These are phyloP conservation scores for Ambrosia trifida DNA, from an alignment of 129 eudicot species.

Conservation along the genomic window DNA sequence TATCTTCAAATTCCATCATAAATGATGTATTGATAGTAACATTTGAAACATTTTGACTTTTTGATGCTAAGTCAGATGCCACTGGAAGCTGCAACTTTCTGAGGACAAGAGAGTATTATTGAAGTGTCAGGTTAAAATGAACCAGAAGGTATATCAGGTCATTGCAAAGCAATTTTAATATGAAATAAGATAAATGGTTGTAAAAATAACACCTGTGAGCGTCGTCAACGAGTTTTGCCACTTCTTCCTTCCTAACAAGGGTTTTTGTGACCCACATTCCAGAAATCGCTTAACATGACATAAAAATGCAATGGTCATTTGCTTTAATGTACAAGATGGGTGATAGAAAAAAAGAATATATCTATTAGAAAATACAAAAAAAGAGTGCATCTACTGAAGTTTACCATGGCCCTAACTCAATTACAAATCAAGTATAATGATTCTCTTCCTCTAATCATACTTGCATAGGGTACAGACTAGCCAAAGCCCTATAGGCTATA, in stretches of 20 bases:
- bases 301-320: slow-evolving; percentile 20
- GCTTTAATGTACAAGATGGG: neutral
- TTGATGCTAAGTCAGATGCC: slow-evolving; percentile 77
- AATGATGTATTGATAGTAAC: slow-evolving; percentile 38
- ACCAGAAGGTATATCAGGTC: slow-evolving; percentile 1
- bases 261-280: slow-evolving; percentile 84
- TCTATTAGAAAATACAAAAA: neutral
- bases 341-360: neutral
- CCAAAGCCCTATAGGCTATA: neutral
- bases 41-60: slow-evolving; percentile 61
- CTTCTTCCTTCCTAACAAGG: slow-evolving; percentile 71
- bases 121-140: slow-evolving; percentile 14
- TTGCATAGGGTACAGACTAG: neutral
- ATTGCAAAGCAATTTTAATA: slow-evolving; percentile 10
- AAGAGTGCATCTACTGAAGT: neutral
- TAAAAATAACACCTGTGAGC: slow-evolving; percentile 64
- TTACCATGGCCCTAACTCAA: neutral
- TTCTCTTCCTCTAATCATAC: neutral
- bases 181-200: neutral
- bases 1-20: slow-evolving; percentile 66
- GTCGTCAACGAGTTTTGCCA: slow-evolving; percentile 90
- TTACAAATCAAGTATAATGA: neutral
- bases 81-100: slow-evolving; percentile 94
- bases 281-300: slow-evolving; percentile 47
- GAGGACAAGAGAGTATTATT: slow-evolving; percentile 16